Base-by-base conservation (phyloP, 2,329 filamentous ascomycete species). In the Hawksworthiomyces lignivorus region DNA sequence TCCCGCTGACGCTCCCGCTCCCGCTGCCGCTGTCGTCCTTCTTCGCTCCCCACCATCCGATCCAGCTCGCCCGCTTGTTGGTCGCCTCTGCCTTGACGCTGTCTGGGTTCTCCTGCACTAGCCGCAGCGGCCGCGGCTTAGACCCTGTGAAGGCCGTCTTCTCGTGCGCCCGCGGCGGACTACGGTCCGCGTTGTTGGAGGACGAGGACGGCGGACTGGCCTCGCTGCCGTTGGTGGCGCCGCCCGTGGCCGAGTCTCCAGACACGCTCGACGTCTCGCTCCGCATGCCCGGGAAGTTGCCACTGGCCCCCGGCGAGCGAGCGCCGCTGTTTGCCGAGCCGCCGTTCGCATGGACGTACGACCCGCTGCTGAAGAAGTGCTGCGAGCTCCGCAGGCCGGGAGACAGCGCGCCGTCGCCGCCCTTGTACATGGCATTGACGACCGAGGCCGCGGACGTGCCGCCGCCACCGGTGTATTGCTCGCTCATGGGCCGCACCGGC, bases 401-500 rank as follows among this genome's bases (percentile, higher is more conserved):
- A 18, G 80, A 83, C 32, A 75, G 69, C 8, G 79, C 73, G 4
- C 77, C 73, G 18, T 83, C 82, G 21, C 22, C 35, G 12, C 83
- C 83, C 55, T 82, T 82, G 66, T 94, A 94, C 84, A 95, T 94
- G 61, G 89, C 88, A 54, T 86, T 87, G 36, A 95, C 82, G 22
- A 94, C 76, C 46, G 74, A 78, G 7, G 85, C 84, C 19, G 80
- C 80, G 4, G 43, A 40, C 8, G 43, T 38, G 18, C 43, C 36
- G 18, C 36, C 35, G 29, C 35, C 15, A 8, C 65, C 65, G 1
- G 73, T 73, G 55, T 67, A 76, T 59, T 82, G 78, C 53, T 82
- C 78, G 53, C 76, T 80, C 64, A 76, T 75, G 42, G 79, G 79
- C 29, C 78, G 49, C 17, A 42, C 43, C 2, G 44, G 67, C 45